Percentiles rank a stretch among this genome's conserved stretches.
These are phyloP conservation scores for Pisolithus thermaeus DNA, from an alignment of 1,284 basidiomycete species.

Conservation along the genomic window DNA sequence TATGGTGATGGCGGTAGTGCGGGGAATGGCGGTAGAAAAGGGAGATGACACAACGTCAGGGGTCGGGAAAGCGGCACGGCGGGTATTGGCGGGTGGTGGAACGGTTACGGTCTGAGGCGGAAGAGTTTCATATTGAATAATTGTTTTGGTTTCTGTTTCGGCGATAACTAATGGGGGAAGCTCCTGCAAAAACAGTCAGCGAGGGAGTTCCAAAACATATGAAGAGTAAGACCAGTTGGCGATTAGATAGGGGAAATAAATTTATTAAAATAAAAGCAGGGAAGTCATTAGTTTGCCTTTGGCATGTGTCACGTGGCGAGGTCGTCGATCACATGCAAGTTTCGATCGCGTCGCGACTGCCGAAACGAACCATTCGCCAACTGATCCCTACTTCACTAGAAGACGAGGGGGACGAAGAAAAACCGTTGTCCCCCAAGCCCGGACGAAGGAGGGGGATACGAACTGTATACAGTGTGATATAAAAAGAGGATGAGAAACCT, in stretches of 20 bases:
- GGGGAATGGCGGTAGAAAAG: conserved; percentile 50
- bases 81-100: conserved; percentile 72
- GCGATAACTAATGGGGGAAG: conserved; percentile 59
- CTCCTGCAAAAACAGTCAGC: conserved; percentile 46
- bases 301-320: conserved; percentile 38
- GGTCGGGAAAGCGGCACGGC: conserved; percentile 64
- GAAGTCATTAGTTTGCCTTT: conserved; percentile 17
- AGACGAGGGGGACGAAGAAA: conserved; percentile 69
- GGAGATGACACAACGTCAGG: conserved; percentile 55
- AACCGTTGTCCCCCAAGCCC: conserved; percentile 80
- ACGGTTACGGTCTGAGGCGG: conserved; percentile 50
- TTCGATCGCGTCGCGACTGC: conserved; percentile 30
- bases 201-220: conserved; percentile 11
- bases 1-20: conserved; percentile 60
- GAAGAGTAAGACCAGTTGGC: conserved; percentile 40
- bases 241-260: conserved; percentile 16
- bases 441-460: conserved; percentile 76
- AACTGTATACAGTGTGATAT: conserved; percentile 53
- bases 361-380: conserved; percentile 24
- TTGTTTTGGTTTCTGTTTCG: conserved; percentile 60
- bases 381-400: conserved; percentile 44
- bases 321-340: conserved; percentile 23
- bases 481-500: conserved; percentile 46
- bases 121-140: conserved; percentile 56
- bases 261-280: conserved; percentile 15